phyloP scores from a whole-genome alignment of 306 rosid genomes.

The Trichosanthes truncata region DNA sequence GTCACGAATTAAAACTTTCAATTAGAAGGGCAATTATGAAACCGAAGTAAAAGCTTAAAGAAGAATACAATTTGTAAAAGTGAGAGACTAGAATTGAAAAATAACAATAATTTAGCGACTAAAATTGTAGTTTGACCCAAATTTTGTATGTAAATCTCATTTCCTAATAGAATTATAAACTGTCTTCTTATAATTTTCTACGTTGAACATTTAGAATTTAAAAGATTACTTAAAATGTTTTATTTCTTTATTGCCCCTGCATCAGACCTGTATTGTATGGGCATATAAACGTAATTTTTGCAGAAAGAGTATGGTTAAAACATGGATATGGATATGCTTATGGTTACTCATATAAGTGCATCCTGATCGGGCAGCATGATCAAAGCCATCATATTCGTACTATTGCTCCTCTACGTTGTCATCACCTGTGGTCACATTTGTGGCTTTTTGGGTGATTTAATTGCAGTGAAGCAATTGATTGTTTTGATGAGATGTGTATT shows the following conservation, averaged over 20 bases:
- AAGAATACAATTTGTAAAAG: neutral
- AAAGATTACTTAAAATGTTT: neutral
- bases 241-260: neutral
- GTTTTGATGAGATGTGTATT: neutral
- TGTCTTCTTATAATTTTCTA: neutral
- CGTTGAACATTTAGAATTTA: neutral
- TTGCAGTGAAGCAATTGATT: neutral
- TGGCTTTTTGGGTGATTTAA: slow-evolving; percentile 4
- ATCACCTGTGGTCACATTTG: neutral
- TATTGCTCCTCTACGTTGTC: slow-evolving; percentile 2
- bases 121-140: neutral
- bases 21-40: neutral
- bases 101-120: neutral
- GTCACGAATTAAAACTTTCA: neutral
- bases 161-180: neutral
- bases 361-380: slow-evolving; percentile 3
- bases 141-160: neutral
- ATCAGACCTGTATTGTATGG: neutral
- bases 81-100: neutral
- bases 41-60: neutral
- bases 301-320: neutral
- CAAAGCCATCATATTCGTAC: slow-evolving; percentile 1
- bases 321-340: neutral
- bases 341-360: neutral
- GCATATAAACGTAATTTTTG: neutral